These are phyloP conservation scores for Coemansia erecta DNA, from an alignment of 192 early-diverging fungal species.

Conservation along the genomic window DNA sequence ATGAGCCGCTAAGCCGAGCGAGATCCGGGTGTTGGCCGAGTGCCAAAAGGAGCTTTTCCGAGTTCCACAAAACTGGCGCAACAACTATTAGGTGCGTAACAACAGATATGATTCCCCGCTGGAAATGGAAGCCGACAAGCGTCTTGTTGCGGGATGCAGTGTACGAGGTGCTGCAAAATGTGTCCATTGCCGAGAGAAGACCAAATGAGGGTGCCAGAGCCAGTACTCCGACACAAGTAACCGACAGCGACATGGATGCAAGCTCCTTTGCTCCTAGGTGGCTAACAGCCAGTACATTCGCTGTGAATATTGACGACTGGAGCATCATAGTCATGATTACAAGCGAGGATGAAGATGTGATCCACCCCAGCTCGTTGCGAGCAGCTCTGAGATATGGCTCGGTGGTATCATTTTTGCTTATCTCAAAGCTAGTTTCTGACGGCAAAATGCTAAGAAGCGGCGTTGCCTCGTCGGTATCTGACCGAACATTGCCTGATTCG, in stretches of 20 bases:
- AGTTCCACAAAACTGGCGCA: conserved; percentile 62
- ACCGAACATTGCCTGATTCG: background rate
- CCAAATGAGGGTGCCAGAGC: conserved; percentile 54
- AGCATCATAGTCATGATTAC: conserved; percentile 56
- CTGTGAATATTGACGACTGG: conserved; percentile 57
- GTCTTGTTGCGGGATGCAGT: conserved; percentile 54
- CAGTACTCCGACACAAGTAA: conserved; percentile 54
- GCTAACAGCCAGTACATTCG: conserved; percentile 57
- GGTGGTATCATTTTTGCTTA: background rate
- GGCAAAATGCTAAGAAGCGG: background rate
- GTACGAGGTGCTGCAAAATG: conserved; percentile 8
- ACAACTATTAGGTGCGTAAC: conserved; percentile 54
- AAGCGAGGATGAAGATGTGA: conserved; percentile 18
- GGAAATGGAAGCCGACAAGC: conserved; percentile 48
- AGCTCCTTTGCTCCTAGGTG: conserved; percentile 54
- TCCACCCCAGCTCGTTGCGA: background rate
- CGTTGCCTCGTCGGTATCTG: background rate
- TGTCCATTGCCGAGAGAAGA: conserved; percentile 50
- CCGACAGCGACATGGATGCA: conserved; percentile 57
- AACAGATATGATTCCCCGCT: conserved; percentile 62
- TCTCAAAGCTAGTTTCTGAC: background rate
- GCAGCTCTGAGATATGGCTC: background rate
- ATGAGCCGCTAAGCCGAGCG: conserved; percentile 55
- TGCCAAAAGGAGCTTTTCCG: conserved; percentile 63
- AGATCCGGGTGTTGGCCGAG: conserved; percentile 56